phyloP scores from a whole-genome alignment of 179 eudicot genomes.

The Corrigiola litoralis region DNA sequence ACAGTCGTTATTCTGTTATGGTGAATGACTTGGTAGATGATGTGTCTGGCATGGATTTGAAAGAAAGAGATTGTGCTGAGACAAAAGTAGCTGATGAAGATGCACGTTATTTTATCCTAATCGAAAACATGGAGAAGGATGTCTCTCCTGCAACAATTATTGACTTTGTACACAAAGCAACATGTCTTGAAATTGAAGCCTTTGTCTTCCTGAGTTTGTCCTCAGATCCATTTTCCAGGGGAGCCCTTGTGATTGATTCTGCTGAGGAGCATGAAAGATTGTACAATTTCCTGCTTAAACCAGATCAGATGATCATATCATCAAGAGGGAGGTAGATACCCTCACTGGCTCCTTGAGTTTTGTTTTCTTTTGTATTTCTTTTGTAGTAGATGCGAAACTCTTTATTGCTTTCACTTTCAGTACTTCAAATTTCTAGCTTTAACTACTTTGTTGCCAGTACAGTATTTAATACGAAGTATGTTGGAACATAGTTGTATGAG shows the following conservation, averaged over 20 bases:
- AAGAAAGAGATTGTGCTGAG: not conserved
- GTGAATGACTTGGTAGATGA: not conserved
- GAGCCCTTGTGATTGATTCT: slow-evolving; percentile 38
- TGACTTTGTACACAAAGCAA: slow-evolving; percentile 41
- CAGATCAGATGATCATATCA: slow-evolving; percentile 41
- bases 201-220: slow-evolving; percentile 37
- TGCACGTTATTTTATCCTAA: slow-evolving; percentile 23
- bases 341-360: too few species aligned
- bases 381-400: too few species aligned
- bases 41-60: not conserved
- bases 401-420: too few species aligned
- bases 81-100: slow-evolving; percentile 7
- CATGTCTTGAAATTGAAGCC: slow-evolving; percentile 40
- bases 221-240: slow-evolving; percentile 40
- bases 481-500: too few species aligned
- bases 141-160: slow-evolving; percentile 34
- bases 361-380: too few species aligned
- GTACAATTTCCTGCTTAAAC: slow-evolving; percentile 35
- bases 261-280: slow-evolving; percentile 32
- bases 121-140: slow-evolving; percentile 60
- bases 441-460: too few species aligned
- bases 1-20: not conserved
- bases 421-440: too few species aligned
- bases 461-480: too few species aligned
- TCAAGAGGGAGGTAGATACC: slow-evolving; percentile 51